phyloP scores from a whole-genome alignment of 2,329 filamentous ascomycete species.

The Nakataea oryzae region DNA sequence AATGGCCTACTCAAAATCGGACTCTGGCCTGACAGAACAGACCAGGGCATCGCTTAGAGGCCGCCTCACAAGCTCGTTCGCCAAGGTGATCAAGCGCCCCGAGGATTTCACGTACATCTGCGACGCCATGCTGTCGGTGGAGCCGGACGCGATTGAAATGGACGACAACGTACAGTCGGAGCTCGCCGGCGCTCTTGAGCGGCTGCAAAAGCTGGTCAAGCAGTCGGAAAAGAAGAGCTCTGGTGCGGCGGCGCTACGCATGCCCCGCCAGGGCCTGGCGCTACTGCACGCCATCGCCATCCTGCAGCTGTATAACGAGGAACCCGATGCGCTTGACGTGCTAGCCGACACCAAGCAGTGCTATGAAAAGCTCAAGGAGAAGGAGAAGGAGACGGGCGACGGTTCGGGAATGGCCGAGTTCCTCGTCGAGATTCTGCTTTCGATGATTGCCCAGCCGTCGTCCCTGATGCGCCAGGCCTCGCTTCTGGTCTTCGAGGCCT shows the following conservation, averaged over 20 bases:
- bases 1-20: constrained; percentile 41
- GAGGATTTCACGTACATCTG: constrained; percentile 44
- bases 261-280: constrained; percentile 53
- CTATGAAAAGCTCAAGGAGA: constrained; percentile 54
- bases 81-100: constrained; percentile 34
- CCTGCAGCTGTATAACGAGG: constrained; percentile 82
- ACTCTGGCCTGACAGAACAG: constrained; percentile 6
- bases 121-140: constrained; percentile 41
- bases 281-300: constrained; percentile 77
- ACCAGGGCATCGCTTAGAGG: constrained; percentile 1
- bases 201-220: constrained; percentile 42
- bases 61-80: constrained; percentile 1
- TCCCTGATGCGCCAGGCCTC: constrained; percentile 77
- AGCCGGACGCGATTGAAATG: constrained; percentile 40
- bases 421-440: constrained; percentile 80
- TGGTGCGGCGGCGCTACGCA: constrained; percentile 16
- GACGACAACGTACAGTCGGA: constrained; percentile 43
- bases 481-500: constrained; percentile 78
- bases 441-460: constrained; percentile 78
- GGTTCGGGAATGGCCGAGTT: constrained; percentile 51
- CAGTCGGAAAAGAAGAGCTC: constrained; percentile 15
- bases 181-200: constrained; percentile 38
- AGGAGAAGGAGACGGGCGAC: constrained; percentile 22
- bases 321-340: constrained; percentile 73
- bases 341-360: constrained; percentile 73